Evolutionary conservation across 352 stramenopile genomes (phyloP), one percentile per base, ranked within the genome.

Genomic region (Globisporangium uncinulatum): DNA sequence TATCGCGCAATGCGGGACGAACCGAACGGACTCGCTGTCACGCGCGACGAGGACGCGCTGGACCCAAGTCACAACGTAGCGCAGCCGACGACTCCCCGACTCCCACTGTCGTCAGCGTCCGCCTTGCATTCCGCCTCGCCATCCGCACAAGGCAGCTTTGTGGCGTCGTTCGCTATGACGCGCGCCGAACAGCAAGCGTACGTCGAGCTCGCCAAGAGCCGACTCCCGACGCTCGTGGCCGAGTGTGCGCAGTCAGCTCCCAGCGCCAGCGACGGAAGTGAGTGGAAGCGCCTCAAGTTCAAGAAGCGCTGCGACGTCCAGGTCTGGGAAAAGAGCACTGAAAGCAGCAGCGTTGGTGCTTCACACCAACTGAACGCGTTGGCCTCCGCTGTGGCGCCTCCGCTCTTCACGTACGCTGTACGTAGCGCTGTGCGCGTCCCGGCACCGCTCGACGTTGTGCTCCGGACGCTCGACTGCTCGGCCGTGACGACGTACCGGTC

Each of bases 401-500:
- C 36, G 48, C 11, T 31, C 24, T 36, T 49, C n/a, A 58, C 29
- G 34, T 87, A 87, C 47, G 71, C 76, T 10, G 79, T 90, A 57
- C 71, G 77, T 2, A 89, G 73, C 41, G 85, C 62, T 24, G 75
- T 73, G 37, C 80, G 68, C 8, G 74, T 93, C 2, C 54, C 71
- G 19, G 80, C 80, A 17, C 66, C 79, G 46, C 41, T 89, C 0
- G 65, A 81, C 34, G 69, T 57, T 14, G 71, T 93, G 20, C 71
- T 93, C 19, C 73, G 80, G 66, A 71, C 68, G 24, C 61, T 93
- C 37, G 83, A 89, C 51, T 70, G 76, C 31, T 79, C 78, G 14
- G 63, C 70, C 6, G 63, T 75, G 20, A 79, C 76, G 31, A 69
- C 71, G 20, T 75, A 90, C 57, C 73, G 81, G 17, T 90, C 78